A percentile compares a stretch with the other conserved stretches of the same genome.
Evolutionary conservation across 2,329 filamentous ascomycete genomes (phyloP).

Genomic region (Pseudogymnoascus sp.): DNA sequence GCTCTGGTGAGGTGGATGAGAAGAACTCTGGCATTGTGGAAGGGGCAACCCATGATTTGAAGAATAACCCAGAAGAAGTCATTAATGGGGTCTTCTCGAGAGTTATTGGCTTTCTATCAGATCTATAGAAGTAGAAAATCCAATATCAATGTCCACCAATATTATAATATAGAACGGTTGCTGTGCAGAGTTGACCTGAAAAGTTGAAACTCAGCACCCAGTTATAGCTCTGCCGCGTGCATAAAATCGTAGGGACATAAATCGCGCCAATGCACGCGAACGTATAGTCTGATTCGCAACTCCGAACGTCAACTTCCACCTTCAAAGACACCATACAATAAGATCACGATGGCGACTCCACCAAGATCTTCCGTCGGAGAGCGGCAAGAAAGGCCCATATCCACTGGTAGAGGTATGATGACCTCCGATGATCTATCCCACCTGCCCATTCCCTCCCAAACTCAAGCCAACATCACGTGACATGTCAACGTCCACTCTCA

Average conservation of each 20-base stretch:
- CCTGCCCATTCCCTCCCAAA: neutral
- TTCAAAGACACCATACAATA: neutral
- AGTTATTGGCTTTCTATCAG: neutral
- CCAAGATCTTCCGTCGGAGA: slow-evolving; percentile 1
- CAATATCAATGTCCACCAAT: too few species aligned
- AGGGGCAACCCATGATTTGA: slow-evolving; percentile 46
- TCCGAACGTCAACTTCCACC: neutral
- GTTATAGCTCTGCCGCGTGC: neutral
- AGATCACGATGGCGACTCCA: neutral
- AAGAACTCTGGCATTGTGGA: slow-evolving; percentile 42
- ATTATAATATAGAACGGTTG: neutral
- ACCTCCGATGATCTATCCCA: neutral
- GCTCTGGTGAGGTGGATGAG: slow-evolving; percentile 43
- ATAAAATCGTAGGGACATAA: neutral
- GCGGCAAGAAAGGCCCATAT: neutral
- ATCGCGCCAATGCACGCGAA: slow-evolving; percentile 8
- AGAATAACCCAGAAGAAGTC: slow-evolving; percentile 19
- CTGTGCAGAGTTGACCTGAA: neutral
- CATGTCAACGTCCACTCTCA: neutral
- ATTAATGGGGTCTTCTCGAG: neutral
- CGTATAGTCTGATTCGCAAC: slow-evolving; percentile 3
- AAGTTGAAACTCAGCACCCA: neutral
- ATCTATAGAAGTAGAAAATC: neutral
- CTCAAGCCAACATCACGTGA: neutral
- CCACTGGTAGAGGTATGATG: slow-evolving; percentile 8